Conservation (phyloP, 2,329 filamentous ascomycete species). For the Claviceps cyperi region DNA sequence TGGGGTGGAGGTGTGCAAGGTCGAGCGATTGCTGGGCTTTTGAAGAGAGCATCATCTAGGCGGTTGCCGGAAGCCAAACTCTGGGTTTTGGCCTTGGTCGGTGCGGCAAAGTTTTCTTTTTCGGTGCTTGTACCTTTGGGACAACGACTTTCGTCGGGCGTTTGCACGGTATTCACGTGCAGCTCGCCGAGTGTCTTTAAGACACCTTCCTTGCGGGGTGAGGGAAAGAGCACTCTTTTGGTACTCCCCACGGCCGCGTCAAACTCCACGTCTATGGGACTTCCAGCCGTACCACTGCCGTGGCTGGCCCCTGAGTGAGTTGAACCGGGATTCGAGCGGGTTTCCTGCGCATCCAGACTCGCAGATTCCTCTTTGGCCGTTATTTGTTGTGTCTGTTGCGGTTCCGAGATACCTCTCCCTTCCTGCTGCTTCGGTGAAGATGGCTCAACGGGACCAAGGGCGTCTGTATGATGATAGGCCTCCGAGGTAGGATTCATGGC, state of each 20-base stretch:
- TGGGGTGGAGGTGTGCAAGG: slow-evolving; percentile 39
- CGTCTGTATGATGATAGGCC: slow-evolving; percentile 38
- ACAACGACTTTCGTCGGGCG: slow-evolving; percentile 19
- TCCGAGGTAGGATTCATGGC: slow-evolving; percentile 36
- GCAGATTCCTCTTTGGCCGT: not conserved
- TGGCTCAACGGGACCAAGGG: slow-evolving; percentile 31
- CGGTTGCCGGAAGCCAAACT: slow-evolving; percentile 36
- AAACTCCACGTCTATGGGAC: slow-evolving; percentile 39
- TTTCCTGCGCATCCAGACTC: slow-evolving; percentile 7
- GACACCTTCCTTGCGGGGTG: slow-evolving; percentile 51
- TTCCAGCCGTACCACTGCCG: slow-evolving; percentile 40
- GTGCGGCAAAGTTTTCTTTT: slow-evolving; percentile 30
- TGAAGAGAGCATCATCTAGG: slow-evolving; percentile 48
- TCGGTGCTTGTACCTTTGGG: slow-evolving; percentile 16
- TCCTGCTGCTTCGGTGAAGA: slow-evolving; percentile 17
- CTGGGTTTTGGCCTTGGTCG: slow-evolving; percentile 4
- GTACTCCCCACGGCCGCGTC: slow-evolving; percentile 39
- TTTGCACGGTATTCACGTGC: slow-evolving; percentile 36
- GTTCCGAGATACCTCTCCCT: slow-evolving; percentile 9
- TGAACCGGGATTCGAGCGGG: slow-evolving; percentile 23
- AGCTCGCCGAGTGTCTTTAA: slow-evolving; percentile 47
- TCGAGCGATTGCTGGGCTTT: slow-evolving; percentile 32
- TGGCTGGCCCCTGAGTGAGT: slow-evolving; percentile 40
- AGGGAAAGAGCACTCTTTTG: slow-evolving; percentile 61
- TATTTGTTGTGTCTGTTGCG: slow-evolving; percentile 1